A percentile compares a stretch with the other conserved stretches of the same genome.
phyloP scores from a whole-genome alignment of 148 eudicot species.

The Amaranthus palmeri region DNA sequence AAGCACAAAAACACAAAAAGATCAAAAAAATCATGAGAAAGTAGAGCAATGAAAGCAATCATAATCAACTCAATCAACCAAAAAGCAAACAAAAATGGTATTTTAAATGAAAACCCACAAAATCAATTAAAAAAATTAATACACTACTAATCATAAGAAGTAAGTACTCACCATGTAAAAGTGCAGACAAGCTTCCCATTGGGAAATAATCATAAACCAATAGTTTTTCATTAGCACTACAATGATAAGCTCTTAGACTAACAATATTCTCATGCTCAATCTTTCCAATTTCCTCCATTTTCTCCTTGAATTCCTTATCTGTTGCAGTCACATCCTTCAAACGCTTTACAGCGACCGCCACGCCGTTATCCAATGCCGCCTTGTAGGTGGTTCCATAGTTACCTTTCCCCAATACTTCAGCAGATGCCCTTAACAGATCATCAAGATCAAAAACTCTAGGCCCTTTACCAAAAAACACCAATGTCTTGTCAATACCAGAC shows the following conservation, averaged over 20 bases:
- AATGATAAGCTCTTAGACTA: constrained; percentile 69
- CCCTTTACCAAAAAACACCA: constrained; percentile 50
- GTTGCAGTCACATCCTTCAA: constrained; percentile 62
- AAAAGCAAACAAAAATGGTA: neutral
- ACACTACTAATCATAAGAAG: neutral
- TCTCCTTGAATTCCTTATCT: constrained; percentile 66
- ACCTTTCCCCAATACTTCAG: constrained; percentile 96
- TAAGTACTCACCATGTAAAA: constrained; percentile 64
- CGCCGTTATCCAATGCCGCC: constrained; percentile 62
- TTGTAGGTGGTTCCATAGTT: constrained; percentile 90
- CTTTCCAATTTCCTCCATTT: constrained; percentile 67
- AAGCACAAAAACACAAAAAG: neutral
- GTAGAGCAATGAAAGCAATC: neutral
- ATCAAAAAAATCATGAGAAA: neutral
- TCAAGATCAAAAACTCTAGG: constrained; percentile 63
- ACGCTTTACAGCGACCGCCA: constrained; percentile 72
- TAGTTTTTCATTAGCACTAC: constrained; percentile 67
- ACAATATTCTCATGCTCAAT: constrained; percentile 78
- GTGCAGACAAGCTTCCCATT: constrained; percentile 92
- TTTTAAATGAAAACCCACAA: neutral
- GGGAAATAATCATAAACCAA: constrained; percentile 88
- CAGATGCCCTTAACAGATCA: constrained; percentile 79
- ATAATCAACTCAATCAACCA: constrained; percentile 2
- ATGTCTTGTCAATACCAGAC: constrained; percentile 37
- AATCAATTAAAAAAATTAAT: neutral